Base-by-base conservation (phyloP, 2,329 filamentous ascomycete species). In the Aspergillus arachidicola region DNA sequence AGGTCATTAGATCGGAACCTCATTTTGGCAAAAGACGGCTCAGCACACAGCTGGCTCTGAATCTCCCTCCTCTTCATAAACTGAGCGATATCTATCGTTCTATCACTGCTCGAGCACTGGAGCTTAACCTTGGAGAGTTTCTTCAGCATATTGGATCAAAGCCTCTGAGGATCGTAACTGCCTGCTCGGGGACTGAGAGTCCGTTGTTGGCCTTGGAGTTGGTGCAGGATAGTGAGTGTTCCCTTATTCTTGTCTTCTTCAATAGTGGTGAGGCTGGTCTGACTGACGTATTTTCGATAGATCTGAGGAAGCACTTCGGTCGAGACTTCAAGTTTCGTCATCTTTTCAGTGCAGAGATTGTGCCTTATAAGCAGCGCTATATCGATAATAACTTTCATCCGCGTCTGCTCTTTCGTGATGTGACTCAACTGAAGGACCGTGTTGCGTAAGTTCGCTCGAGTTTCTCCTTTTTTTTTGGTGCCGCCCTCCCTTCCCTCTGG, bases 131-230 rank as follows among this genome's bases (percentile, higher is more conserved):
- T 60, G 69, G 69, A 1, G 78, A 85, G 34, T 80, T 88, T 45
- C 77, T 68, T 54, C 74, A 43, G 23, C 72, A 60, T 62, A 73
- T 65, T 66, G 75, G 12, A 68, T 84, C 11, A 57, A 70, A 34
- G 61, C 79, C 57, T 74, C 79, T 90, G 30, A 77, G 83, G 10
- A 80, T 93, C 30, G 90, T 84, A 0, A 94, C 91, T 0, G 87
- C 93, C 80, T 94, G 91, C 72, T 93, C 91, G 1, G 91, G 91
- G 0, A 94, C 91, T 0, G 91, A 94, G 68, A 87, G 87, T 5
- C 91, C 91, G 0, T 77, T 94, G 2, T 80, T 93, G 1, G 88
- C 89, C 0, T 72, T 93, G 16, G 78, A 86, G 16, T 79, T 89
- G 73, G 76, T 92, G 53, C 74, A 78, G 45, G 79, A 85, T 19